These are phyloP conservation scores for Annulohypoxylon truncatum DNA, from an alignment of 2,329 filamentous ascomycete species.

Conservation along the genomic window DNA sequence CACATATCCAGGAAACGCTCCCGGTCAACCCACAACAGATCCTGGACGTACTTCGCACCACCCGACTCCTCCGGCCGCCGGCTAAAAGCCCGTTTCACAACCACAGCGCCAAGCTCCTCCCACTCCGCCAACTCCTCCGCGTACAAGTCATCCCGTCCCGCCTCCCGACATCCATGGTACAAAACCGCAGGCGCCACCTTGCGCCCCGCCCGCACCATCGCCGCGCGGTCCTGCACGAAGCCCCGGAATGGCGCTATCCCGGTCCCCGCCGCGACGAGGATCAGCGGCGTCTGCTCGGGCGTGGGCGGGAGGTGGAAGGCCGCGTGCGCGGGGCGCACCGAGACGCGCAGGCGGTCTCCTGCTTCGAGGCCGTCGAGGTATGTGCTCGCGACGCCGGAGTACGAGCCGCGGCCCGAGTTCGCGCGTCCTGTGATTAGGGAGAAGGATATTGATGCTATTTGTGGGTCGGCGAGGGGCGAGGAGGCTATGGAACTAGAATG, in stretches of 20 bases:
- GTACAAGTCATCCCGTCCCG: conserved; percentile 59
- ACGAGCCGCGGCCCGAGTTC: conserved; percentile 15
- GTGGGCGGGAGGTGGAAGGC: conserved; percentile 24
- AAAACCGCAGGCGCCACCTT: conserved; percentile 59
- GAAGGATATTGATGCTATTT: conserved; percentile 21
- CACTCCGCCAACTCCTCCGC: conserved; percentile 55
- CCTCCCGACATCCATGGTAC: conserved; percentile 61
- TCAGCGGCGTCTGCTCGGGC: conserved; percentile 44
- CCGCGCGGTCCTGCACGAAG: conserved; percentile 59
- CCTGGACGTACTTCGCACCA: conserved; percentile 41
- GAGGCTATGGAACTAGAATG: conserved; percentile 34
- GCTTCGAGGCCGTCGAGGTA: conserved; percentile 20
- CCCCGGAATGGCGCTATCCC: conserved; percentile 61
- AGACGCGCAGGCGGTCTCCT: conserved; percentile 22
- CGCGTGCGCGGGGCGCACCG: conserved; percentile 21
- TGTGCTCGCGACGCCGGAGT: conserved; percentile 25
- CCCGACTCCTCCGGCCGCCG: conserved; percentile 49
- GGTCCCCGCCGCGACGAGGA: conserved; percentile 51
- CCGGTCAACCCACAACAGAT: conserved; percentile 41
- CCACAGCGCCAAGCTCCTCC: conserved; percentile 62
- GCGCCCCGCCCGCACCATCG: conserved; percentile 50
- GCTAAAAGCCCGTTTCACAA: conserved; percentile 40
- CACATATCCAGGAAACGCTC: conserved; percentile 35
- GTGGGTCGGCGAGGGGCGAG: conserved; percentile 23
- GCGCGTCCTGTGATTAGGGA: conserved; percentile 21